A percentile compares a stretch with the other conserved stretches of the same genome.
Conservation (phyloP, 1,284 basidiomycete species). For the Pascua sp. region DNA sequence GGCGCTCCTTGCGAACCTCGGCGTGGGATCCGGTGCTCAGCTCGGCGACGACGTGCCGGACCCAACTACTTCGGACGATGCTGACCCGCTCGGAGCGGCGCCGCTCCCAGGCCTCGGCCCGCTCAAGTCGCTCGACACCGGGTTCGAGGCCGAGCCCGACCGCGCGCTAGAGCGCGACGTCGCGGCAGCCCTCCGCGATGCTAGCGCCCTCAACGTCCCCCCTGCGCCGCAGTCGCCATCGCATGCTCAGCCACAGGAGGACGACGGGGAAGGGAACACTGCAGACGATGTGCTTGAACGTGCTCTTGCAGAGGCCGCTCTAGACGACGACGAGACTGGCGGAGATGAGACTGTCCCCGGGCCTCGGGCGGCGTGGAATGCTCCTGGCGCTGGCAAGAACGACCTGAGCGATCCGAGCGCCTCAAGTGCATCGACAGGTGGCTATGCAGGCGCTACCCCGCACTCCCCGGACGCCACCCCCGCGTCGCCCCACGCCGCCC, state of each 20-base stretch:
- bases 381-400: too few species aligned
- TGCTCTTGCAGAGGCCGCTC: constrained; percentile 1
- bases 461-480: too few species aligned
- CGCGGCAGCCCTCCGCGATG: too few species aligned
- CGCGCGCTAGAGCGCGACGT: too few species aligned
- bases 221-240: not conserved
- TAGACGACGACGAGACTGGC: not conserved
- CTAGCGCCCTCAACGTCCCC: constrained; percentile 2
- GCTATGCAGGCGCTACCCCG: too few species aligned
- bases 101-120: not conserved
- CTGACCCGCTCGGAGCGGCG: not conserved
- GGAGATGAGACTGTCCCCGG: too few species aligned
- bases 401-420: too few species aligned
- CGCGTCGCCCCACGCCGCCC: too few species aligned
- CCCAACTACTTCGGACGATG: not conserved
- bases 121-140: too few species aligned
- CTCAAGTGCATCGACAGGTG: too few species aligned
- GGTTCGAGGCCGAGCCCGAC: too few species aligned
- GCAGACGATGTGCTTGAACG: constrained; percentile 1
- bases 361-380: too few species aligned
- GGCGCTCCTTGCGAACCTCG: constrained; percentile 18
- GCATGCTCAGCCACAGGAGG: not conserved
- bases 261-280: constrained; percentile 2
- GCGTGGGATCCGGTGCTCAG: not conserved
- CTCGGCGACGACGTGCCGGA: constrained; percentile 1